Evolutionary conservation across 129 eudicot genomes (phyloP), one percentile per base, ranked within the genome.

Genomic region (Deinandra increscens): DNA sequence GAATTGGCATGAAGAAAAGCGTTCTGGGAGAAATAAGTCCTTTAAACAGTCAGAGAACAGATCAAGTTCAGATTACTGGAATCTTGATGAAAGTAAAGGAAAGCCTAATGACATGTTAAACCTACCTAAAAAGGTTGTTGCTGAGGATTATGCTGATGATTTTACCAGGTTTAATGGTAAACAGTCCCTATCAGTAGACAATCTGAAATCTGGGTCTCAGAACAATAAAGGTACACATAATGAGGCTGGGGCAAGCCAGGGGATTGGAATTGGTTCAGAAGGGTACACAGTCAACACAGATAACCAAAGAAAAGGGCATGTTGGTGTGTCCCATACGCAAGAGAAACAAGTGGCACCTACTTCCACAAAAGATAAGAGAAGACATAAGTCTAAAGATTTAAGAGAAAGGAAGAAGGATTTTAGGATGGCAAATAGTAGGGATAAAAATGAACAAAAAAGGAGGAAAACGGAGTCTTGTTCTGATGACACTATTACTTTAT

Each of bases 401-500:
- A 68, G 62, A 73, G 84, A 71, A 55, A 87, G 64, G 77, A 78
- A 64, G 51, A 82, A 78, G 70, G 91, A 83, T 78, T 69, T 70
- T 41, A 70, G 83, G 66, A 58, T 69, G 64, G 75, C 50, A 31
- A 85, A 81, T 46, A 86, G 74, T 69, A 71, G 63, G 64, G 78
- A 78, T 12, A 66, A 66, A 4, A 71, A 78, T 41, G 74, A 76
- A 54, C 81, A 51, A 41, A 86, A 79, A 79, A 80, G 64, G 78
- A 80, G 81, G 66, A 93, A 72, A 72, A 79, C 79, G 75, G 96
- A 64, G 60, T 75, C 94, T 79, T 85, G 79, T 68, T 79, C 89
- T 18, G 91, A 90, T 68, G 97, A 89, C 12, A 77, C 76, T 63
- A 84, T 72, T 23, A 81, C 68, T 76, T 79, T 79, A 39, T 94